Percentiles rank a stretch among this genome's conserved stretches.
Conservation (phyloP, 2,329 filamentous ascomycete species). For the Aureobasidium sp. region DNA sequence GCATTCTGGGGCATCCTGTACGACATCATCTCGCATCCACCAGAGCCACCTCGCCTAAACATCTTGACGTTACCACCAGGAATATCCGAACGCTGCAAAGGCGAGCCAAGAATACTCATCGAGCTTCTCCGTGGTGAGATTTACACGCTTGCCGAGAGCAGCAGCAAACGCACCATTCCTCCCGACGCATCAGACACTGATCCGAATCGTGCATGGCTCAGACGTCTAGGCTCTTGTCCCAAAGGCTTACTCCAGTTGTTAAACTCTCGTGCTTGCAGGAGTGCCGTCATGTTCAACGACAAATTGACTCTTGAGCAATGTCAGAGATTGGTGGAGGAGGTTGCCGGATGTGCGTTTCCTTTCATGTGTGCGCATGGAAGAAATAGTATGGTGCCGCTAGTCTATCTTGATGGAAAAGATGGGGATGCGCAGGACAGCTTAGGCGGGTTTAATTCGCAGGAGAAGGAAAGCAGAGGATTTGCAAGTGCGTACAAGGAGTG, state of each 20-base stretch:
- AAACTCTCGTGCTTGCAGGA: conserved; percentile 69
- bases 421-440: background rate
- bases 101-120: conserved; percentile 64
- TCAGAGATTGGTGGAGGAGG: conserved; percentile 45
- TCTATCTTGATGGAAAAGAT: conserved; percentile 22
- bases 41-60: conserved; percentile 20
- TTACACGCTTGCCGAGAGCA: conserved; percentile 55
- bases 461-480: background rate
- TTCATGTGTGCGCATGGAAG: conserved; percentile 79
- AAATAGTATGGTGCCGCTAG: conserved; percentile 44
- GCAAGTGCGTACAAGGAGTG: conserved; percentile 4
- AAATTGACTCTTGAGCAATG: conserved; percentile 54
- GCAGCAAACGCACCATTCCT: background rate
- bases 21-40: conserved; percentile 32
- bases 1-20: conserved; percentile 68
- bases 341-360: conserved; percentile 63
- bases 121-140: conserved; percentile 68
- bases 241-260: conserved; percentile 67
- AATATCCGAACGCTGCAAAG: conserved; percentile 68
- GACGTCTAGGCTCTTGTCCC: conserved; percentile 62
- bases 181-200: background rate
- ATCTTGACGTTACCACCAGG: conserved; percentile 59
- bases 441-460: background rate
- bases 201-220: conserved; percentile 45
- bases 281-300: conserved; percentile 85